Percentiles rank a stretch among this genome's conserved stretches.
phyloP scores from a whole-genome alignment of 495 filamentous ascomycete genomes.

The Daldinia loculata region DNA sequence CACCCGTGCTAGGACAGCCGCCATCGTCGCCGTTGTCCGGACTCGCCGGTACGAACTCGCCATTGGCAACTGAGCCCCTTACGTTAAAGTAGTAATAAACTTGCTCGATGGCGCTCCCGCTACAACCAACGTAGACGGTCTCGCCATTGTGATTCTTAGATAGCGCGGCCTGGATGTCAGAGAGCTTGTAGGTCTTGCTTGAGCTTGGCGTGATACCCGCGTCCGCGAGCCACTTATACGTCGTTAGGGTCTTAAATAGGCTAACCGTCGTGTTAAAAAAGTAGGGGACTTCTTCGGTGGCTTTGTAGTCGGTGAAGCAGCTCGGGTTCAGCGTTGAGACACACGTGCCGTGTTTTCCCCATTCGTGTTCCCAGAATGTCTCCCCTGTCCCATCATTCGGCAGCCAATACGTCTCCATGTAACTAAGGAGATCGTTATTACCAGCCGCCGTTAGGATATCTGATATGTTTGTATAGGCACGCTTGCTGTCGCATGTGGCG shows the following conservation, averaged over 20 bases:
- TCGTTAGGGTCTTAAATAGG: constrained; percentile 63
- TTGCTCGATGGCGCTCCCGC: constrained; percentile 65
- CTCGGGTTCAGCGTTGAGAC: constrained; percentile 70
- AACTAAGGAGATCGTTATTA: constrained; percentile 58
- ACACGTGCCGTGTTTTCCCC: constrained; percentile 80
- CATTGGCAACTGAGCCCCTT: constrained; percentile 72
- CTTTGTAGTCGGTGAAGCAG: constrained; percentile 71
- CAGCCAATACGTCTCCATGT: constrained; percentile 80
- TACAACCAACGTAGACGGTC: constrained; percentile 70
- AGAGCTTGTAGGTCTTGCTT: constrained; percentile 67
- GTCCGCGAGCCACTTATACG: constrained; percentile 63
- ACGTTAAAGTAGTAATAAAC: constrained; percentile 85
- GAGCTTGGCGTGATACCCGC: constrained; percentile 70
- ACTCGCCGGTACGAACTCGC: constrained; percentile 66
- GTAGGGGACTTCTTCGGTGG: constrained; percentile 62
- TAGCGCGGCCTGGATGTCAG: constrained; percentile 69
- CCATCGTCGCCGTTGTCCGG: constrained; percentile 37
- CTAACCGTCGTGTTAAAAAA: constrained; percentile 63
- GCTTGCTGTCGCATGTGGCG: constrained; percentile 67
- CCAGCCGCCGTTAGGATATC: constrained; percentile 38
- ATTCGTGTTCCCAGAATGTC: constrained; percentile 82
- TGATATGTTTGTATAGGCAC: constrained; percentile 74
- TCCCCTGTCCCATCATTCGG: constrained; percentile 63
- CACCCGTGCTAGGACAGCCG: constrained; percentile 41
- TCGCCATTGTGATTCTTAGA: constrained; percentile 62